Evolutionary conservation across 257 asterid species (phyloP).

Genomic region (Marsdenia floribunda): DNA sequence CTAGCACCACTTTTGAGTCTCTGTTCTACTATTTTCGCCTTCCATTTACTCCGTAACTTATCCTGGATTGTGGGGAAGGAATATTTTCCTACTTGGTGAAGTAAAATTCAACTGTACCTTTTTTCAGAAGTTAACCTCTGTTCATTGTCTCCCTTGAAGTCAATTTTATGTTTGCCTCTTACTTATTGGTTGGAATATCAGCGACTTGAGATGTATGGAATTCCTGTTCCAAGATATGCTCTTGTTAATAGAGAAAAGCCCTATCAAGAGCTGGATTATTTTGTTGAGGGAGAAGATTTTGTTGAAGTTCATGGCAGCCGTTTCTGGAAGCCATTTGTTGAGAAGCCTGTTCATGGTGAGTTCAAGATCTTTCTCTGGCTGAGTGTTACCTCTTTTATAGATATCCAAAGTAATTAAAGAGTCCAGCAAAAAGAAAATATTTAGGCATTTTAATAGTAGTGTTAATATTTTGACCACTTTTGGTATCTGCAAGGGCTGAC

Average conservation of each 20-base stretch:
- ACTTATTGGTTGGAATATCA: conserved; percentile 29
- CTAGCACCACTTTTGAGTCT: background rate
- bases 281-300: conserved; percentile 91
- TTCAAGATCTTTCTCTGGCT: background rate
- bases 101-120: background rate
- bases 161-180: background rate
- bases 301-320: conserved; percentile 83
- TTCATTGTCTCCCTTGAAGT: background rate
- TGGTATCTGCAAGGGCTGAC: background rate
- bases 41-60: background rate
- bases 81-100: background rate
- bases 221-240: conserved; percentile 91
- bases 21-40: background rate
- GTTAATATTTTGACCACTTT: background rate
- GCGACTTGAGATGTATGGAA: conserved; percentile 82
- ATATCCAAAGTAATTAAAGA: background rate
- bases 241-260: conserved; percentile 76
- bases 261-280: conserved; percentile 77
- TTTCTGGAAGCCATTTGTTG: conserved; percentile 96
- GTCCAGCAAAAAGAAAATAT: background rate
- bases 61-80: background rate
- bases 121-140: background rate
- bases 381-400: background rate
- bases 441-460: background rate
- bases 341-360: conserved; percentile 91